Conservation (phyloP, 306 rosid species). For the Pterocarpus santalinus region DNA sequence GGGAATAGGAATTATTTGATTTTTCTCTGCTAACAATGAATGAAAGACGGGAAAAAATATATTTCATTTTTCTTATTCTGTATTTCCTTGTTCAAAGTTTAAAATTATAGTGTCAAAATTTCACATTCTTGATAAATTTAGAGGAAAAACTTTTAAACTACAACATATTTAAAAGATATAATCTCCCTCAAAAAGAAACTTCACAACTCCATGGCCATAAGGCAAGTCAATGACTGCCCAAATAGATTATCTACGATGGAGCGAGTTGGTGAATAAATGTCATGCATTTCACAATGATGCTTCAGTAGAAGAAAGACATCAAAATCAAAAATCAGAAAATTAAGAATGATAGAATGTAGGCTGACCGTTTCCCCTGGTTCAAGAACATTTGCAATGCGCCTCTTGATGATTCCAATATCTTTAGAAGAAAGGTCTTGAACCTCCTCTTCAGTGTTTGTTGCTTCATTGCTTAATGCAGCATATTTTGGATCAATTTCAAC, state of each 20-base stretch:
- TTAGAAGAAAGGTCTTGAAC: constrained; percentile 68
- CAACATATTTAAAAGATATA: neutral
- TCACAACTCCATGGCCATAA: constrained; percentile 31
- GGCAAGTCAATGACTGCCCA: neutral
- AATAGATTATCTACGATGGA: neutral
- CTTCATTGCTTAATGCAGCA: constrained; percentile 56
- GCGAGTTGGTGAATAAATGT: constrained; percentile 4
- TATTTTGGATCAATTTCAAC: constrained; percentile 77
- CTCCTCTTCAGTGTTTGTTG: constrained; percentile 59
- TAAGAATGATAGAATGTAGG: constrained; percentile 24
- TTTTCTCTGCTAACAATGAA: constrained; percentile 25
- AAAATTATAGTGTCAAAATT: neutral
- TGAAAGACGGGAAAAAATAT: neutral
- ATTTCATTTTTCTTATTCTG: neutral
- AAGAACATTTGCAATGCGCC: constrained; percentile 84
- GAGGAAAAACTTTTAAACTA: neutral
- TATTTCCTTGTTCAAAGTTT: constrained; percentile 6
- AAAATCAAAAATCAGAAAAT: constrained; percentile 31
- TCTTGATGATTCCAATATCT: constrained; percentile 77
- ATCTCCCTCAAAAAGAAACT: constrained; percentile 30
- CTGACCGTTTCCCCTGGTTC: constrained; percentile 86
- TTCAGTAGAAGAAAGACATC: constrained; percentile 24
- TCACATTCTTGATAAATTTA: constrained; percentile 8
- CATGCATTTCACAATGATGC: neutral
- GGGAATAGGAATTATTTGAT: neutral